Percentiles rank a stretch among this genome's conserved stretches.
These are phyloP conservation scores for Aureobasidium sp. DNA, from an alignment of 2,329 filamentous ascomycete species.

Conservation along the genomic window DNA sequence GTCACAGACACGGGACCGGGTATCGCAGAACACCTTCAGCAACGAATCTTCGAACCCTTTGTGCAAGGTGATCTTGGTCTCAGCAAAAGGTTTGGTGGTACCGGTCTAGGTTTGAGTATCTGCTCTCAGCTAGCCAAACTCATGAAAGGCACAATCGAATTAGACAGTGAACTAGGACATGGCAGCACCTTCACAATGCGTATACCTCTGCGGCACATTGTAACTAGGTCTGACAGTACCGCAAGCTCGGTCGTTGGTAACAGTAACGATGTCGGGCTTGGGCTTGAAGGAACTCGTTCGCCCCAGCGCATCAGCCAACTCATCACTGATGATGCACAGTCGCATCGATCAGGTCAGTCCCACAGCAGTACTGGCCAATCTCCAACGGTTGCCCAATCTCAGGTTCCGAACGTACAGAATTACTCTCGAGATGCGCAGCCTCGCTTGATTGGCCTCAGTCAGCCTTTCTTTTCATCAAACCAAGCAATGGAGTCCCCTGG, in stretches of 20 bases:
- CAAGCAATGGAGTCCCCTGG: conserved; percentile 45
- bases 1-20: conserved; percentile 84
- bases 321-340: conserved; percentile 12
- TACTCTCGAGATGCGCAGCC: conserved; percentile 58
- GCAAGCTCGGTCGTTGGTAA: conserved; percentile 32
- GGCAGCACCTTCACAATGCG: conserved; percentile 78
- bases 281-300: conserved; percentile 15
- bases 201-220: conserved; percentile 71
- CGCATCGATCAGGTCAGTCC: conserved; percentile 13
- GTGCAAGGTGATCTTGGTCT: conserved; percentile 86
- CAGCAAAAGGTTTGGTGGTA: conserved; percentile 85
- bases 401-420: conserved; percentile 21
- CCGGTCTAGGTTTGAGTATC: conserved; percentile 80
- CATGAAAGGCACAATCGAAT: conserved; percentile 70
- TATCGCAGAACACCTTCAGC: conserved; percentile 68
- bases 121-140: conserved; percentile 76
- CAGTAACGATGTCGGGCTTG: conserved; percentile 24
- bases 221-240: conserved; percentile 54
- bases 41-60: conserved; percentile 87
- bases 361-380: conserved; percentile 8
- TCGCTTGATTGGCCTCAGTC: conserved; percentile 72
- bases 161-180: conserved; percentile 63
- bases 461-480: conserved; percentile 64
- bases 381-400: conserved; percentile 20
- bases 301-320: conserved; percentile 15